Evolutionary conservation across 2,329 filamentous ascomycete genomes (phyloP).

Genomic region (Fonsecaea multimorphosa): DNA sequence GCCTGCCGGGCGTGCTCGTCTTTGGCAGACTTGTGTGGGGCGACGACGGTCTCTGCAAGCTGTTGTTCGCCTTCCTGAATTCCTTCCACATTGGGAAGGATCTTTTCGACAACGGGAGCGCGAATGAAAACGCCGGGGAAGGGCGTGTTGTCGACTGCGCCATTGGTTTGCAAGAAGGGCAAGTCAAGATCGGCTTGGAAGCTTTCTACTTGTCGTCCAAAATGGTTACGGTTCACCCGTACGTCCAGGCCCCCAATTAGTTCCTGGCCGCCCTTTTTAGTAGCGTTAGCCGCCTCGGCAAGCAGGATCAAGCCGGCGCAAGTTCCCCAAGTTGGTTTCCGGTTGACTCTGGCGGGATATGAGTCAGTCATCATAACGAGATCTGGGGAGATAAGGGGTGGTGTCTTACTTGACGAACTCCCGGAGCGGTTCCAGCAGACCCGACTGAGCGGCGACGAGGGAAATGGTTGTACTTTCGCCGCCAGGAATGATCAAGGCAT

Average conservation of each 20-base stretch:
- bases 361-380: constrained; percentile 27
- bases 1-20: constrained; percentile 53
- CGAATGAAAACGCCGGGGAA: constrained; percentile 92
- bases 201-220: constrained; percentile 89
- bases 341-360: constrained; percentile 62
- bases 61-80: constrained; percentile 58
- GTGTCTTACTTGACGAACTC: constrained; percentile 83
- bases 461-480: constrained; percentile 95
- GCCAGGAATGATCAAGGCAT: constrained; percentile 87
- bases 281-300: constrained; percentile 82
- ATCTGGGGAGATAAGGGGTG: neutral
- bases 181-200: constrained; percentile 79
- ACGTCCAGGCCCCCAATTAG: constrained; percentile 91
- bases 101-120: constrained; percentile 86
- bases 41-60: constrained; percentile 61
- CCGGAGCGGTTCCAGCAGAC: constrained; percentile 80
- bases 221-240: constrained; percentile 90
- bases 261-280: constrained; percentile 89
- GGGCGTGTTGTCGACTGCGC: constrained; percentile 44
- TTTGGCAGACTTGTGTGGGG: constrained; percentile 59
- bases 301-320: constrained; percentile 94
- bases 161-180: constrained; percentile 64
- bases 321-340: constrained; percentile 91
- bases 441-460: constrained; percentile 80
- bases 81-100: constrained; percentile 63